Base-by-base conservation (phyloP, 345 rosid genomes). In the Orychophragmus violaceus region DNA sequence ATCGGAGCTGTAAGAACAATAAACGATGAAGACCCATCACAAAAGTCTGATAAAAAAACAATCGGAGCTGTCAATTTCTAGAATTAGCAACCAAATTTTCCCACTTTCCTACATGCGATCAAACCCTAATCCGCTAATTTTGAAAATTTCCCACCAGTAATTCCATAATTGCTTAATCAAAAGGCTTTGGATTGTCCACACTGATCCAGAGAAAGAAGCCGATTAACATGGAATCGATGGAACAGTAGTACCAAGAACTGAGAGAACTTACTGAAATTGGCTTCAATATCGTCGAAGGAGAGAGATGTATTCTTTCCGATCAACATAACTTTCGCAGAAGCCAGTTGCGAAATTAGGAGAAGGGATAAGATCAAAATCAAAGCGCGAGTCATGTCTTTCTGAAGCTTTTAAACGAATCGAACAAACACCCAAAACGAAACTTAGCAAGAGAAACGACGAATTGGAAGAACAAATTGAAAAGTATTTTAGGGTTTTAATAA, bases 241-340 rank as follows among this genome's bases (percentile, higher is more conserved):
- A 64, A 59, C 11, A 51, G 62, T 51, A n/a, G n/a, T n/a, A n/a
- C n/a, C n/a, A n/a, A n/a, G 37, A 55, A n/a, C n/a, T n/a, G 25
- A 16, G 49, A 62, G 16, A 68, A 57, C 84, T 65, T 60, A 91
- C 99, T 84, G 72, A 94, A 94, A 76, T 79, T 84, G 58, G 99
- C 95, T 75, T 91, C 87, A 29, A 95, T 49, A 16, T 82, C 92
- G 35, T 80, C 82, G 66, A 95, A 82, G 24, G 99, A 87, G 60
- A 81, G 77, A 57, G 96, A 79, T 17, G 64, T 75, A 69, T 89
- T 86, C 27, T 37, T 67, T 24, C 87, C 90, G 62, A 87, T 85
- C 81, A 91, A 70, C 30, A 95, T 69, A 5, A 95, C 85, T 45
- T 71, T 85, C 1, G 86, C 93, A 4, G 83, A 83, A 35, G 53